Conservation (phyloP, 2,329 filamentous ascomycete genomes). For the Aspergillus hiratsukae region DNA sequence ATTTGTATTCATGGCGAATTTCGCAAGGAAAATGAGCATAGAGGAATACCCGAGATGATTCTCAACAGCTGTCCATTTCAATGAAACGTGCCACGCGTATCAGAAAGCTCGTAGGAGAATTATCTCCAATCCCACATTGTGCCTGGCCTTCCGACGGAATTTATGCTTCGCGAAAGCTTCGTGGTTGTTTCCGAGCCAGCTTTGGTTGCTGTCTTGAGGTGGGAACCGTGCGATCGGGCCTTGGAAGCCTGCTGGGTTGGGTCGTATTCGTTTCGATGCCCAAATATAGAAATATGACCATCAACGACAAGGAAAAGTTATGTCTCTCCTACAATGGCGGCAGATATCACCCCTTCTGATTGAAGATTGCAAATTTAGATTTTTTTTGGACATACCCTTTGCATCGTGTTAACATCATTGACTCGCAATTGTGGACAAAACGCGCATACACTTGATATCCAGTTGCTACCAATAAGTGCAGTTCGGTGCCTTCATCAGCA, state of each 20-base stretch:
- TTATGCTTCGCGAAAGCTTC: neutral
- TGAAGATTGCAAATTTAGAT: neutral
- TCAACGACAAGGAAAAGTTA: neutral
- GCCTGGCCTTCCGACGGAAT: neutral
- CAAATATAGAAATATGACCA: neutral
- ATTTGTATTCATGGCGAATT: neutral
- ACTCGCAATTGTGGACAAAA: too few relatives aligned
- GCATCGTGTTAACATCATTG: neutral
- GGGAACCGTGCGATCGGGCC: neutral
- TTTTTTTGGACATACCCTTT: neutral
- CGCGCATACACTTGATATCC: too few relatives aligned
- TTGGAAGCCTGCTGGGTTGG: neutral
- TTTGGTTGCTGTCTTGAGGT: neutral
- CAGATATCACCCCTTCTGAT: neutral
- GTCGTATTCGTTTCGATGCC: neutral
- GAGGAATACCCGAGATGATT: neutral
- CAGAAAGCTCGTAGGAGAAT: neutral
- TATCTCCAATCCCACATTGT: neutral
- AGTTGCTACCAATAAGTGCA: too few relatives aligned
- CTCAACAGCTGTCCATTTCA: neutral
- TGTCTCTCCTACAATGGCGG: neutral
- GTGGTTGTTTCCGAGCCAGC: neutral
- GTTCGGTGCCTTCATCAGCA: too few relatives aligned
- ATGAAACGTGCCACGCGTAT: neutral
- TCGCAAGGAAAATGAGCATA: neutral